phyloP scores from a whole-genome alignment of 1,284 basidiomycete species.

The Ganoderma meredithae region DNA sequence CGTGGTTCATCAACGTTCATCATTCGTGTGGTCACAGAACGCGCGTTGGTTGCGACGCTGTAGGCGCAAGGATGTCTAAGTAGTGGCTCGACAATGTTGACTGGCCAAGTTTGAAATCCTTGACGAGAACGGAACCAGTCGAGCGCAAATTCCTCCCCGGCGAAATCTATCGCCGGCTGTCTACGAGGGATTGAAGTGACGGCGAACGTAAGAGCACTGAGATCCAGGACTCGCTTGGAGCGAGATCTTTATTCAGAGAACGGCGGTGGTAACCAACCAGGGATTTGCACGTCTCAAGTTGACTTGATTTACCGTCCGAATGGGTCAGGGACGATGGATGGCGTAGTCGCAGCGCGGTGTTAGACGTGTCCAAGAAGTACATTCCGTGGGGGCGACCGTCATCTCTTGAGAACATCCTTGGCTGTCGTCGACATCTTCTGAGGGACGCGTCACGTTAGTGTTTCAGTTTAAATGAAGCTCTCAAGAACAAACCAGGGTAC shows the following conservation, averaged over 20 bases:
- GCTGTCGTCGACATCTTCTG: background rate
- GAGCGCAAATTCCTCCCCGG: conserved; percentile 4
- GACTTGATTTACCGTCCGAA: background rate
- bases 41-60: background rate
- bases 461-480: background rate
- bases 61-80: background rate
- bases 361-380: background rate
- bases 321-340: background rate
- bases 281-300: conserved; percentile 6
- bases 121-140: background rate
- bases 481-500: background rate
- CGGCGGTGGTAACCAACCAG: background rate
- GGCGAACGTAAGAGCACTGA: background rate
- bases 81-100: background rate
- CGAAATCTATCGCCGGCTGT: conserved; percentile 3
- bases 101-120: background rate
- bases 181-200: background rate
- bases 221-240: background rate
- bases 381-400: background rate
- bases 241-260: conserved; percentile 2
- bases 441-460: background rate
- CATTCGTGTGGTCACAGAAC: background rate
- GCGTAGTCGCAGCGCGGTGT: background rate
- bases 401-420: background rate
- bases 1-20: background rate